Conservation (phyloP, 306 rosid species). For the Cucumis sativus region DNA sequence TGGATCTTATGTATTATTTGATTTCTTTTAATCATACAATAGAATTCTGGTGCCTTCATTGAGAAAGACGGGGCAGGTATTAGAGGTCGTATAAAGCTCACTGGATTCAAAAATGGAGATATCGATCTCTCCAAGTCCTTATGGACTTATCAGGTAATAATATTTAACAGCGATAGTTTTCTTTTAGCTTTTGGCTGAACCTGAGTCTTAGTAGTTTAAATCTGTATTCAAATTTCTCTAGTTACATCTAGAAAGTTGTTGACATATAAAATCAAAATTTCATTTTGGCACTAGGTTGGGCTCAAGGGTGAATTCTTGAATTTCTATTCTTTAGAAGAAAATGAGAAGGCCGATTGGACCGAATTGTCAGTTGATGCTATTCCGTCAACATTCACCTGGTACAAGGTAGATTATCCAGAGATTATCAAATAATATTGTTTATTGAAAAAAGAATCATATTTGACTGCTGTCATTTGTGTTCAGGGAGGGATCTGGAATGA, state of each 20-base stretch:
- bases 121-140: conserved; percentile 55
- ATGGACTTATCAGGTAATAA: conserved; percentile 86
- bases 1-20: conserved; percentile 1
- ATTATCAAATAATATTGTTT: background rate
- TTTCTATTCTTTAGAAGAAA: conserved; percentile 39
- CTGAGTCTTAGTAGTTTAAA: background rate
- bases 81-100: conserved; percentile 58
- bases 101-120: conserved; percentile 62
- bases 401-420: conserved; percentile 52
- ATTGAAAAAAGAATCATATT: background rate
- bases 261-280: background rate
- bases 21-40: conserved; percentile 13
- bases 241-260: background rate
- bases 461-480: background rate
- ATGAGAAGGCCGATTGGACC: conserved; percentile 53
- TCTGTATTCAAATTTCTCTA: background rate
- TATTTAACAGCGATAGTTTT: background rate
- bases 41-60: conserved; percentile 86
- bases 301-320: conserved; percentile 63
- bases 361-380: conserved; percentile 36
- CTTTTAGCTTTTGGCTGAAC: background rate
- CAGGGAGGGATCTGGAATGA: background rate
- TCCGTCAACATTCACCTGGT: conserved; percentile 76
- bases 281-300: conserved; percentile 57
- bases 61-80: conserved; percentile 95